Conservation (phyloP, 495 filamentous ascomycete genomes). For the Hypoxylon fuscum region DNA sequence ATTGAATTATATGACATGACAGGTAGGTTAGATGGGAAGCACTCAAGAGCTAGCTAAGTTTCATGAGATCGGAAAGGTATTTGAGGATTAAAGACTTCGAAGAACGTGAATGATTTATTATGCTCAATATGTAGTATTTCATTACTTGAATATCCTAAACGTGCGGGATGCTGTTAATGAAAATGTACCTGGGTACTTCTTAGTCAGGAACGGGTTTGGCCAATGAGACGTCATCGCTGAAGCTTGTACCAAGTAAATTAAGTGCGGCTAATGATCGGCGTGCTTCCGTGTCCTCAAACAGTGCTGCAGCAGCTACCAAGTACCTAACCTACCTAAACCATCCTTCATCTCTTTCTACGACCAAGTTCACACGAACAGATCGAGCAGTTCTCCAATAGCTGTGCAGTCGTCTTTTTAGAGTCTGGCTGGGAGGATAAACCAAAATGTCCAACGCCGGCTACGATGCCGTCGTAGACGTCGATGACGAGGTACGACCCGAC, state of each 20-base stretch:
- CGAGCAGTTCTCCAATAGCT: background rate
- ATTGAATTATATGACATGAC: too few relatives aligned
- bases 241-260: conserved; percentile 20
- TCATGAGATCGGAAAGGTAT: too few relatives aligned
- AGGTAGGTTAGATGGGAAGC: too few relatives aligned
- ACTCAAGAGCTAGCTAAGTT: too few relatives aligned
- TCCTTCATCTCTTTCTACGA: background rate
- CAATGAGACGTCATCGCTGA: conserved; percentile 17
- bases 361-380: background rate
- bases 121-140: too few relatives aligned
- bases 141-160: too few relatives aligned
- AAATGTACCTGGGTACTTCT: conserved; percentile 2
- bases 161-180: too few relatives aligned
- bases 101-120: too few relatives aligned
- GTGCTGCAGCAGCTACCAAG: conserved; percentile 1
- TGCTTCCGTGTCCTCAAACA: conserved; percentile 38
- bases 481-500: conserved; percentile 79
- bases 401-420: background rate
- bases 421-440: conserved; percentile 4
- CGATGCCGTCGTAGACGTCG: conserved; percentile 96
- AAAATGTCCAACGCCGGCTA: conserved; percentile 87
- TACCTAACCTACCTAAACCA: conserved; percentile 7
- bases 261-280: conserved; percentile 35
- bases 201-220: background rate
- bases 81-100: too few relatives aligned